Conservation (phyloP, 2,329 filamentous ascomycete genomes). For the Colletotrichum truncatum region DNA sequence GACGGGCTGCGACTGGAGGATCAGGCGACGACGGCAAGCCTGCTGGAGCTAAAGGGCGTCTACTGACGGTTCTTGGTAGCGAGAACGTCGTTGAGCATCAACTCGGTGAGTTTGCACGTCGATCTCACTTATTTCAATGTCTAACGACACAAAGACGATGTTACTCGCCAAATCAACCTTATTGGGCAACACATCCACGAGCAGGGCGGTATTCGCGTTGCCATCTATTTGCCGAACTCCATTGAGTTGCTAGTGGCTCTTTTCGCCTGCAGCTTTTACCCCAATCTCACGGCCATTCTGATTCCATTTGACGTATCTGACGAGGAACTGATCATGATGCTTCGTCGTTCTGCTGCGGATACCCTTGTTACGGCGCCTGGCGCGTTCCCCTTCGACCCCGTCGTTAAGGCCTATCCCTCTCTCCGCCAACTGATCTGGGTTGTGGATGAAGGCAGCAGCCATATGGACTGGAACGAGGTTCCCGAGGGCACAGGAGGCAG, state of each 20-base stretch:
- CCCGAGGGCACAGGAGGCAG: conserved; percentile 79
- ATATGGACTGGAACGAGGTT: conserved; percentile 95
- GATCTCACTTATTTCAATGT: background rate
- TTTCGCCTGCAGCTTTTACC: conserved; percentile 90
- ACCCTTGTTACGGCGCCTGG: conserved; percentile 86
- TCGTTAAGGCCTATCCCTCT: conserved; percentile 74
- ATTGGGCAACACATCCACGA: conserved; percentile 81
- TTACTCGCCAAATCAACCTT: conserved; percentile 87
- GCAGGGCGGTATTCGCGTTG: conserved; percentile 78
- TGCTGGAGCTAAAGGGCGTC: conserved; percentile 70
- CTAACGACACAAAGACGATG: conserved; percentile 59
- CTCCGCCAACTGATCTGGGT: conserved; percentile 90
- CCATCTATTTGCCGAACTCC: conserved; percentile 92
- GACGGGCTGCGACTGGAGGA: conserved; percentile 72
- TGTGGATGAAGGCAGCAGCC: conserved; percentile 86
- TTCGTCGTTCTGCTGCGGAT: conserved; percentile 79
- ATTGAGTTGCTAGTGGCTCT: conserved; percentile 84
- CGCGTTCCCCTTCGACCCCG: conserved; percentile 80
- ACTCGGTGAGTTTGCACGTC: conserved; percentile 53
- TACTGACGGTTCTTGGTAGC: conserved; percentile 82
- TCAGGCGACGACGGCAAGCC: conserved; percentile 69
- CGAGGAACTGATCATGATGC: conserved; percentile 74
- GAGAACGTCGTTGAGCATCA: conserved; percentile 79
- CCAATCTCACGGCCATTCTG: conserved; percentile 81
- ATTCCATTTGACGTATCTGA: conserved; percentile 83